Evolutionary conservation across 176 grass and related monocot species (phyloP).

Genomic region (Ampelocalamus luodianensis): DNA sequence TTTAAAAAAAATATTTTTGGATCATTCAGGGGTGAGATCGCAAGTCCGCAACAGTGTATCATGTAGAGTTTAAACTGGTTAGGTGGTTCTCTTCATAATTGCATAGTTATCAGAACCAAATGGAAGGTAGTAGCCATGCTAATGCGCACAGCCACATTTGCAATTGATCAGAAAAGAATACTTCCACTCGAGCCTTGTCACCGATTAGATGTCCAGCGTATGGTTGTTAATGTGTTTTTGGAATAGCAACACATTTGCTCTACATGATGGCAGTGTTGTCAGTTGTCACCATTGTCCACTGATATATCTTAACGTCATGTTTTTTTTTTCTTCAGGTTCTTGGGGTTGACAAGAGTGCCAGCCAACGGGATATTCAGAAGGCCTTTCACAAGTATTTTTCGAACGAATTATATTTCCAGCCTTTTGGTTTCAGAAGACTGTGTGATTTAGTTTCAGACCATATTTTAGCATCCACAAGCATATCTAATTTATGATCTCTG

Average conservation of each 20-base stretch:
- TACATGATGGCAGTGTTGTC: slow-evolving; percentile 1
- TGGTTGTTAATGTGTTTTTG: not conserved
- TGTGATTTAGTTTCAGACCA: slow-evolving; percentile 7
- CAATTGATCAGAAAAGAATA: not conserved
- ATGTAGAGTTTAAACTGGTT: not conserved
- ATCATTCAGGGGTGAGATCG: not conserved
- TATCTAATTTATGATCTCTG: slow-evolving; percentile 23
- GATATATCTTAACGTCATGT: not conserved
- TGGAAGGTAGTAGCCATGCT: not conserved
- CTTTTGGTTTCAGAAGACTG: not conserved
- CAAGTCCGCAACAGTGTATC: not conserved
- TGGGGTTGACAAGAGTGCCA: slow-evolving; percentile 91
- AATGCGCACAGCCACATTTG: not conserved
- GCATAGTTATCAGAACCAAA: not conserved
- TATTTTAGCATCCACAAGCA: not conserved
- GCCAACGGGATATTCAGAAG: slow-evolving; percentile 94
- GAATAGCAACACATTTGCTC: not conserved
- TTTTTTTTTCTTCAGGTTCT: slow-evolving; percentile 77
- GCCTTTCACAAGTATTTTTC: slow-evolving; percentile 89
- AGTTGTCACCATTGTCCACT: slow-evolving; percentile 26
- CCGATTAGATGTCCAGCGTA: not conserved
- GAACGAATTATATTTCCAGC: not conserved
- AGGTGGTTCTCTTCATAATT: not conserved
- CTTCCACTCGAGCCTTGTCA: not conserved
- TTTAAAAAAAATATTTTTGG: not conserved